phyloP scores from a whole-genome alignment of 768 basidiomycete genomes.

The Tricholoma terreum region DNA sequence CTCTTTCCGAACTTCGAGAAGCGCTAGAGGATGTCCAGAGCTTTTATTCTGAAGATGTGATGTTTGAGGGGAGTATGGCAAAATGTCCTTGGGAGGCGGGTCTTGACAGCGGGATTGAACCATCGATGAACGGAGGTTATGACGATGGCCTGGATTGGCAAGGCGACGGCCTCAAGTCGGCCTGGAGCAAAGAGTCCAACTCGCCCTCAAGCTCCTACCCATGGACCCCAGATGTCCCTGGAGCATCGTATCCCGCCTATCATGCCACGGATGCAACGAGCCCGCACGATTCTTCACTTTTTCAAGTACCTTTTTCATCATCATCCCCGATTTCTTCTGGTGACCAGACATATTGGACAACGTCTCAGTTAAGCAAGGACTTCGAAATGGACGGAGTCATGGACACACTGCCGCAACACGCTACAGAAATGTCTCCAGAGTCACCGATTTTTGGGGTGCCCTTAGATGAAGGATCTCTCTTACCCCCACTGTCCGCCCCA shows the following conservation, averaged over 20 bases:
- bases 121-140: constrained; percentile 3
- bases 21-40: constrained; percentile 54
- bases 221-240: not conserved
- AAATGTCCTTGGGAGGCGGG: constrained; percentile 77
- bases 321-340: constrained; percentile 10
- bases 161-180: constrained; percentile 13
- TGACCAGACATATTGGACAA: not conserved
- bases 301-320: constrained; percentile 4
- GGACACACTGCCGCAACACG: not conserved
- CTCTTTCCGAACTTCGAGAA: constrained; percentile 49
- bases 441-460: not conserved
- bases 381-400: not conserved
- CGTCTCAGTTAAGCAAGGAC: not conserved
- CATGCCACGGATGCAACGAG: not conserved
- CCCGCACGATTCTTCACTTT: constrained; percentile 10
- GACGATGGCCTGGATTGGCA: not conserved
- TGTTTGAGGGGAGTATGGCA: constrained; percentile 81
- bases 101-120: constrained; percentile 42
- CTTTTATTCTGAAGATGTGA: constrained; percentile 72
- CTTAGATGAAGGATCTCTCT: not conserved
- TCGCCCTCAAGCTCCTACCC: constrained; percentile 3
- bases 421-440: not conserved
- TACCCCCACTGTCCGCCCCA: not conserved
- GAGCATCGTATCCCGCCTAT: constrained; percentile 1
- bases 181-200: constrained; percentile 17